Base-by-base conservation (phyloP, 257 asterid genomes). In the Capsicum baccatum region DNA sequence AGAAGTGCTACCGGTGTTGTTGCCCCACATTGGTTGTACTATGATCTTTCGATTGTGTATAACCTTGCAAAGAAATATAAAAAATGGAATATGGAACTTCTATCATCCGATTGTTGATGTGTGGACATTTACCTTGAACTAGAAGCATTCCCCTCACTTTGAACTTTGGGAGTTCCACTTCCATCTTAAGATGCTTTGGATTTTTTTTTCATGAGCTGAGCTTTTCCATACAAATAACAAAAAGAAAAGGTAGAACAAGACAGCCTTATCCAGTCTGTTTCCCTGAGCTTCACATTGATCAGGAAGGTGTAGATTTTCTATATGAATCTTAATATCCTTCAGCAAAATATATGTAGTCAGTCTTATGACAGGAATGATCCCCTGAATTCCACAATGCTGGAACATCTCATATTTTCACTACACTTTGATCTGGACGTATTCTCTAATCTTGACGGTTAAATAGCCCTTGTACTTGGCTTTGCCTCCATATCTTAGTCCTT, bases 71-170 rank as follows among this genome's bases (percentile, higher is more conserved):
- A 66, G 17, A 66, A 63, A 3, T 1, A 39, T 15, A 33, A n/a
- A n/a, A 59, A n/a, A 60, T 60, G 12, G 70, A 42, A 63, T 66
- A 35, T 33, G 7, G 33, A 66, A 33, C 47, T 33, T 66, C 71
- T 10, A 62, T 8, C 37, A 33, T 66, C 73, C 8, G 5, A 66
- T 12, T 66, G 15, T 64, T 66, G 17, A 33, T 33, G 17, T 66
- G 73, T 66, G 47, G 47, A 66, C 47, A 33, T 66, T 66, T 33
- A 66, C 2, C 44, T 66, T 66, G 47, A 66, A 35, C 48, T 66
- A 66, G 73, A 66, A 66, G 33, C 73, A 66, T 66, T 66, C 47
- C 73, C 73, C 73, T 66, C 73, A 13, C 73, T 66, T 4, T 15
- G 73, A 66, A 63, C 21, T 66, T 33, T 33, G 73, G 17, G 17